phyloP scores from a whole-genome alignment of 306 rosid genomes.

The Glycine soja region DNA sequence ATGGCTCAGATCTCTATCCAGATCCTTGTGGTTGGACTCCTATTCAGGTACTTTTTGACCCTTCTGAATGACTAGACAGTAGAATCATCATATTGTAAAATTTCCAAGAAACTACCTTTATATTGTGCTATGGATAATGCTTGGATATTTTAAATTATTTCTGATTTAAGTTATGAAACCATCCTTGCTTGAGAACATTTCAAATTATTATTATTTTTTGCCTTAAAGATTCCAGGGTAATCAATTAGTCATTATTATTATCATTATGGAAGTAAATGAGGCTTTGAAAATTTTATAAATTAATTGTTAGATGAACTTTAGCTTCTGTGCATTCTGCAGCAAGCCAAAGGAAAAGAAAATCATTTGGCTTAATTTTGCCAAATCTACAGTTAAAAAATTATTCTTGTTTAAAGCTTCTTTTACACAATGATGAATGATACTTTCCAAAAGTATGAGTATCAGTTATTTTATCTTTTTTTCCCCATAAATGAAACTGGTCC shows the following conservation, averaged over 20 bases:
- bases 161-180: conserved; percentile 13
- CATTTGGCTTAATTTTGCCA: background rate
- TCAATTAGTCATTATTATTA: background rate
- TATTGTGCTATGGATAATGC: conserved; percentile 24
- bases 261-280: background rate
- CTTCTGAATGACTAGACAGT: background rate
- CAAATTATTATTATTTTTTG: background rate
- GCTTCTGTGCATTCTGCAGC: conserved; percentile 1
- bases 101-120: conserved; percentile 18
- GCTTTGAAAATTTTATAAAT: conserved; percentile 11
- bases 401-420: background rate
- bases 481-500: background rate
- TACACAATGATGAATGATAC: background rate
- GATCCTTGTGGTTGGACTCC: conserved; percentile 99
- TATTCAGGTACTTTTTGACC: conserved; percentile 68
- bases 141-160: background rate
- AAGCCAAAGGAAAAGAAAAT: conserved; percentile 9
- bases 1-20: conserved; percentile 94
- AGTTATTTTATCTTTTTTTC: background rate
- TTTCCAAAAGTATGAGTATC: conserved; percentile 2
- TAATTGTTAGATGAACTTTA: conserved; percentile 5
- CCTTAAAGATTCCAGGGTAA: conserved; percentile 7
- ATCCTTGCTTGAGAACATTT: background rate
- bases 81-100: conserved; percentile 17
- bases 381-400: conserved; percentile 6